Conservation (phyloP, 192 early-diverging fungal genomes). For the Linnemannia elongata region DNA sequence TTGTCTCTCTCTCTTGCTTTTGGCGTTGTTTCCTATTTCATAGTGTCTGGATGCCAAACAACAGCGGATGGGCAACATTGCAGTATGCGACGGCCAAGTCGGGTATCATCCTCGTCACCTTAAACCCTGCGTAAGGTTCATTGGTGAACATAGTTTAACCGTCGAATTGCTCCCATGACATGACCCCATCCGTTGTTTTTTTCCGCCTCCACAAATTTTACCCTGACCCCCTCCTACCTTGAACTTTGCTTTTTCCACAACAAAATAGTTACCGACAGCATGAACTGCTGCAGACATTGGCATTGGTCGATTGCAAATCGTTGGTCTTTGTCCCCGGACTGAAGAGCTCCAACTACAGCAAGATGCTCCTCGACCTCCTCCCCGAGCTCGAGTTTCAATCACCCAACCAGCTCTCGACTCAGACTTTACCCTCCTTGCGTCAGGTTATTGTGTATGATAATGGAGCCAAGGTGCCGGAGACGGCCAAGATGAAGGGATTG, state of each 20-base stretch:
- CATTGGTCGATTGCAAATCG: slow-evolving; percentile 59
- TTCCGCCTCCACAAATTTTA: background rate
- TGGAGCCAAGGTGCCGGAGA: slow-evolving; percentile 22
- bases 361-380: slow-evolving; percentile 57
- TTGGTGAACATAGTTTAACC: background rate
- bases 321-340: slow-evolving; percentile 56
- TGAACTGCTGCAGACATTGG: slow-evolving; percentile 61
- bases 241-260: background rate
- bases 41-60: slow-evolving; percentile 66
- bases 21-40: background rate
- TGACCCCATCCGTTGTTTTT: background rate
- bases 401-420: slow-evolving; percentile 33
- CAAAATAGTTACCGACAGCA: slow-evolving; percentile 45
- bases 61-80: slow-evolving; percentile 60
- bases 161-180: slow-evolving; percentile 1
- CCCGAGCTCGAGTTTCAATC: slow-evolving; percentile 41
- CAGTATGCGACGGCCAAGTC: slow-evolving; percentile 67
- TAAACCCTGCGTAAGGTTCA: slow-evolving; percentile 61
- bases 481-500: slow-evolving; percentile 32
- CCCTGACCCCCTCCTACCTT: background rate
- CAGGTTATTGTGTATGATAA: slow-evolving; percentile 54
- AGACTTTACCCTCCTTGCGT: slow-evolving; percentile 39
- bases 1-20: background rate
- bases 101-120: slow-evolving; percentile 65
- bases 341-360: slow-evolving; percentile 59